Evolutionary conservation across 2,329 filamentous ascomycete species (phyloP), one percentile per base, ranked within the genome.

Genomic region (Aspergillus glaucus): DNA sequence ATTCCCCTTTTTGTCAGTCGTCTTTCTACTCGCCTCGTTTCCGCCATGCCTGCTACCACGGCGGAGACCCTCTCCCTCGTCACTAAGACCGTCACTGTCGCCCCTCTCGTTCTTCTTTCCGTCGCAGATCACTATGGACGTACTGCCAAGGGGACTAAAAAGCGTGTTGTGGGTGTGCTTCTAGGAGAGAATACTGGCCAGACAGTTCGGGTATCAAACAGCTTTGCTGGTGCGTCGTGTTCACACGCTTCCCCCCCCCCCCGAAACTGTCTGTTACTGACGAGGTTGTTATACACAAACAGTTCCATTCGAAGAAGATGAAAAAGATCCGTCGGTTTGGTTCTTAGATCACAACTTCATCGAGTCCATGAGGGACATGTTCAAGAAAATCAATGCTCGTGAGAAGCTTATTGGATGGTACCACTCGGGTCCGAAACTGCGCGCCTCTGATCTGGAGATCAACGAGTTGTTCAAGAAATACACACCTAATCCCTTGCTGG

Each of bases 371-470:
- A 95, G 93, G 75, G 93, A 97, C 73, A 98, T 98, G 93, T 98
- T 98, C 81, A 98, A 98, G 79, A 97, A 97, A 77, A 91, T 98
- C 79, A 98, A 98, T 76, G 93, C 93, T 53, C 80, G 88, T 56
- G 93, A 98, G 77, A 97, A 97, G 83, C 81, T 98, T 70, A 94
- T 98, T 79, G 93, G 93, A 66, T 98, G 93, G 93, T 98, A 98
- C 73, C 93, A 98, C 75, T 95, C 93, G 17, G 93, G 93, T 39
- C 93, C 93, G 36, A 98, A 97, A 79, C 79, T 98, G 64, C 85
- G 93, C 67, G 92, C 91, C 48, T 96, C 93, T 42, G 93, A 98
- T 78, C 77, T 98, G 59, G 88, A 97, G 76, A 95, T 98, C 85
- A 98, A 98, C 75, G 93, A 98, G 75, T 82, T 98, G 51, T 97